Evolutionary conservation across 768 basidiomycete genomes (phyloP).

Genomic region (Mycena rebaudengoi): DNA sequence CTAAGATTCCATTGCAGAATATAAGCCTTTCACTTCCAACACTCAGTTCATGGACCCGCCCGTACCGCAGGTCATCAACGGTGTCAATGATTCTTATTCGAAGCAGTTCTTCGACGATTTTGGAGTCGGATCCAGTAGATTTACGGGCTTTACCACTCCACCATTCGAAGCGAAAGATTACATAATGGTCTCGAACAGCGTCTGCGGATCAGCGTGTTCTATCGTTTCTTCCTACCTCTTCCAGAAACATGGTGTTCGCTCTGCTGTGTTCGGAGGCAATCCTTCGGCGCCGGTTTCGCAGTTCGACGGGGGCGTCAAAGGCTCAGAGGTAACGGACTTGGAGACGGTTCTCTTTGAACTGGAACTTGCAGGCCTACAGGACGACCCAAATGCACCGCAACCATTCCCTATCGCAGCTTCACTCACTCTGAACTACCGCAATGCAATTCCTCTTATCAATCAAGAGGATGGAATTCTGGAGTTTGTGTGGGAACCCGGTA

Average conservation of each 20-base stretch:
- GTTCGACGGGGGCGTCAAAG: slow-evolving; percentile 10
- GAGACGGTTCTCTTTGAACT: slow-evolving; percentile 4
- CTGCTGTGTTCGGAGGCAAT: too few species aligned
- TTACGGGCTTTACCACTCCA: slow-evolving; percentile 20
- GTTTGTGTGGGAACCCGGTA: slow-evolving; percentile 1
- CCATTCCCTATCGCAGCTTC: neutral
- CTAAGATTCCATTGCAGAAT: neutral
- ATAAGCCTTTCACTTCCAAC: slow-evolving; percentile 14
- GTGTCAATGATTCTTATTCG: slow-evolving; percentile 23
- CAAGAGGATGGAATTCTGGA: slow-evolving; percentile 11
- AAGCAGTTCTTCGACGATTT: slow-evolving; percentile 28
- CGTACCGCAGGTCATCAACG: slow-evolving; percentile 22
- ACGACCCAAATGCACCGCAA: slow-evolving; percentile 12
- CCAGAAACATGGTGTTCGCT: too few species aligned
- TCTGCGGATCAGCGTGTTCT: too few species aligned
- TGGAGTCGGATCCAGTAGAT: slow-evolving; percentile 10
- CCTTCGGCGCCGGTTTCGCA: neutral
- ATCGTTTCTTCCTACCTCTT: too few species aligned
- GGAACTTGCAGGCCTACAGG: neutral
- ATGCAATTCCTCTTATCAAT: slow-evolving; percentile 7
- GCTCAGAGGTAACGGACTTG: slow-evolving; percentile 1
- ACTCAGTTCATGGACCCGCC: slow-evolving; percentile 26
- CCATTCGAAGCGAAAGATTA: neutral
- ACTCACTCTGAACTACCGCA: neutral
- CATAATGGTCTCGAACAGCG: too few species aligned